These are phyloP conservation scores for Mikania micrantha DNA, from an alignment of 129 eudicot species.

Conservation along the genomic window DNA sequence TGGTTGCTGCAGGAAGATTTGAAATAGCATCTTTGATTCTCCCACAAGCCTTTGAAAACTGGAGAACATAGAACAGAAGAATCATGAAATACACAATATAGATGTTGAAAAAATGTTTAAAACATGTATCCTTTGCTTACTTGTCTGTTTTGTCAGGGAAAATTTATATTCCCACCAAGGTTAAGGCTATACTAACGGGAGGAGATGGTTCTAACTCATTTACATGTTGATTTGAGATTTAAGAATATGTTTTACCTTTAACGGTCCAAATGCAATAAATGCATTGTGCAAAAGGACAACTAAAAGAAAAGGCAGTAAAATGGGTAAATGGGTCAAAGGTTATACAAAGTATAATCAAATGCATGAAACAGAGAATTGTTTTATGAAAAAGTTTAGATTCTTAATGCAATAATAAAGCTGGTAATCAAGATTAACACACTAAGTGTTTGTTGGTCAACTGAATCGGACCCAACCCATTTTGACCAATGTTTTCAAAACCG, in stretches of 20 bases:
- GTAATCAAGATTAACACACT: neutral
- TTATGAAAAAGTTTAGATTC: neutral
- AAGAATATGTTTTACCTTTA: neutral
- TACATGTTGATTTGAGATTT: neutral
- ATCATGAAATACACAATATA: neutral
- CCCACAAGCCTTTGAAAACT: constrained; percentile 92
- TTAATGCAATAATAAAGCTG: neutral
- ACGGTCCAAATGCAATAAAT: neutral
- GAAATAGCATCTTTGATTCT: constrained; percentile 71
- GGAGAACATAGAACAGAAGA: neutral
- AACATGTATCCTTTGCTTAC: neutral
- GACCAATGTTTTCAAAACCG: too few species aligned
- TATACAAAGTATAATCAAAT: neutral
- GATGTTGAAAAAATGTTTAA: neutral
- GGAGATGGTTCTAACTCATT: neutral
- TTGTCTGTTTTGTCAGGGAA: neutral
- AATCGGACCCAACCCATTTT: neutral
- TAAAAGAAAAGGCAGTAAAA: neutral
- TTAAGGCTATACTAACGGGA: neutral
- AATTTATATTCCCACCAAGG: neutral
- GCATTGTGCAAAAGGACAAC: neutral
- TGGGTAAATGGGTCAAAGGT: neutral
- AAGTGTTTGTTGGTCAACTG: neutral
- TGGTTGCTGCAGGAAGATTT: constrained; percentile 74
- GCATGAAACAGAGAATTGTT: neutral